These are phyloP conservation scores for Mesembryanthemum crystallinum DNA, from an alignment of 148 eudicot genomes.

Conservation along the genomic window DNA sequence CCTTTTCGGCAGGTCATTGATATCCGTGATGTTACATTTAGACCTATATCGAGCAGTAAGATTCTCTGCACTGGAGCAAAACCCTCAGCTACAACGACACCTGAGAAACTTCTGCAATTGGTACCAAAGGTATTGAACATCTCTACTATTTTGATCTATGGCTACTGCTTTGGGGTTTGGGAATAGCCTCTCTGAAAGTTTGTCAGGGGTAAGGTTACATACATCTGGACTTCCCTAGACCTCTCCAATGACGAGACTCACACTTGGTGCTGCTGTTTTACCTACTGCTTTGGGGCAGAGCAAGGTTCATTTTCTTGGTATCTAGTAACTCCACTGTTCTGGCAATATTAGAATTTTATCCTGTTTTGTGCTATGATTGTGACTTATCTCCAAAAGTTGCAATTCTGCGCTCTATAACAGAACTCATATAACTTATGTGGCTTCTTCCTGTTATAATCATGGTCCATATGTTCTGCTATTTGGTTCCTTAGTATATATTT, in stretches of 20 bases:
- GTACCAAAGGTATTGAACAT: constrained; percentile 60
- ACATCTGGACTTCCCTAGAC: no score
- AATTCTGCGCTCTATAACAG: neutral
- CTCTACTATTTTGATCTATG: neutral
- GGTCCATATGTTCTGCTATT: neutral
- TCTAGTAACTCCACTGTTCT: neutral
- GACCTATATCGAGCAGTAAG: constrained; percentile 52
- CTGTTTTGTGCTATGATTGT: neutral
- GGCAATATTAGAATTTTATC: neutral
- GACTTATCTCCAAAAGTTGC: neutral
- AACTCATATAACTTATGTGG: neutral
- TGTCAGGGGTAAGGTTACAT: no score
- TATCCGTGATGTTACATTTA: constrained; percentile 68
- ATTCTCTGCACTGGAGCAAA: constrained; percentile 87
- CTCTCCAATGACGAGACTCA: no score
- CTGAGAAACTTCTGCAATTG: constrained; percentile 71
- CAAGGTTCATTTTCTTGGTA: neutral
- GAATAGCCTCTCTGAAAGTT: no score
- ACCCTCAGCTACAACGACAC: constrained; percentile 55
- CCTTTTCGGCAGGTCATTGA: constrained; percentile 58
- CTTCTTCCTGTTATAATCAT: neutral
- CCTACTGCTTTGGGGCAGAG: neutral
- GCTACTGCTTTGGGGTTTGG: neutral
- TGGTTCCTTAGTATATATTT: neutral
- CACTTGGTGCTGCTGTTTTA: no score